Conservation (phyloP, 2,329 filamentous ascomycete genomes). For the Epichloe amarillans region DNA sequence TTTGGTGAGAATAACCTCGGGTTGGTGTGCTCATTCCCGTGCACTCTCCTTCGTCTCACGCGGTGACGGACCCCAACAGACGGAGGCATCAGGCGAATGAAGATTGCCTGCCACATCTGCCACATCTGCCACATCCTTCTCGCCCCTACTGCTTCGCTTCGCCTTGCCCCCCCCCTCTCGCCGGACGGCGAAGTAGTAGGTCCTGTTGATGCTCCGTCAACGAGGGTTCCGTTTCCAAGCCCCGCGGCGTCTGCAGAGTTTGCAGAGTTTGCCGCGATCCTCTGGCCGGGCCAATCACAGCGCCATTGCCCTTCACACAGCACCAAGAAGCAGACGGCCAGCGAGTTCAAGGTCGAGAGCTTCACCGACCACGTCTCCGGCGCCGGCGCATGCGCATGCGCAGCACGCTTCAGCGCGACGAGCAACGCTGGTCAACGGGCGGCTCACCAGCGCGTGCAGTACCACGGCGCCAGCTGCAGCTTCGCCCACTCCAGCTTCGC, state of each 20-base stretch:
- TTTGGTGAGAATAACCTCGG: conserved; percentile 1
- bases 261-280: conserved; percentile 4
- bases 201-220: conserved; percentile 4
- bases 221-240: conserved; percentile 1
- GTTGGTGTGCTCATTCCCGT: neutral
- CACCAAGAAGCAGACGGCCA: neutral
- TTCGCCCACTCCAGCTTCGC: neutral
- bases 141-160: neutral
- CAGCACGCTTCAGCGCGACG: neutral
- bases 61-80: no score
- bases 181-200: neutral
- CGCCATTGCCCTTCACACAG: neutral
- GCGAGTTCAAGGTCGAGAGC: neutral
- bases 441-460: neutral
- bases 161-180: neutral
- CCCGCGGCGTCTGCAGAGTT: conserved; percentile 7
- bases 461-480: neutral
- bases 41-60: neutral
- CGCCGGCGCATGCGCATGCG: neutral
- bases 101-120: neutral
- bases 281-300: conserved; percentile 7
- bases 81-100: neutral
- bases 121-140: neutral
- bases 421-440: neutral
- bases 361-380: neutral